Evolutionary conservation across 371 early-diverging fungal species (phyloP).

Genomic region (Fennellomyces sp.): DNA sequence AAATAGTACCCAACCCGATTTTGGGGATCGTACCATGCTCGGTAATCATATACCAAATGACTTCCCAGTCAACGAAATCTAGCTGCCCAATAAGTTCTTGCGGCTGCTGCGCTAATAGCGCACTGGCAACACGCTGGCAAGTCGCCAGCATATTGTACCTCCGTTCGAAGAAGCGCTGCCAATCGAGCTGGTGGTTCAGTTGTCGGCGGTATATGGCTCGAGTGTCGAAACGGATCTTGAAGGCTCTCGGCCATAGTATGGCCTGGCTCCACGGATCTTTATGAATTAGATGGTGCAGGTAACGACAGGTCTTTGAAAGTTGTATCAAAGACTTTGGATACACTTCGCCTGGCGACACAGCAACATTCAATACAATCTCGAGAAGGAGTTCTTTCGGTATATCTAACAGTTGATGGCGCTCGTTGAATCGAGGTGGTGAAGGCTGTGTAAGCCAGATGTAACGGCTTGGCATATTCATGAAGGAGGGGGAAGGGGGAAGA

Average conservation of each 20-base stretch:
- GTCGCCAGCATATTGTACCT: constrained; percentile 34
- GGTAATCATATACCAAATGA: constrained; percentile 48
- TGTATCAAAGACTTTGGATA: constrained; percentile 37
- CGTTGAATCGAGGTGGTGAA: constrained; percentile 6
- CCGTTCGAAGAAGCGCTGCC: constrained; percentile 30
- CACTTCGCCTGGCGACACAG: constrained; percentile 12
- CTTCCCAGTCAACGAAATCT: constrained; percentile 39
- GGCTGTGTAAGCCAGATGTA: background rate
- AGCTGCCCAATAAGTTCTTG: constrained; percentile 19
- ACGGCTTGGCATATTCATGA: background rate
- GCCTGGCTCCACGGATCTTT: constrained; percentile 31
- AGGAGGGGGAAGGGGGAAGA: background rate
- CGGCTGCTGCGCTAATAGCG: constrained; percentile 15
- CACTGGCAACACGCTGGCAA: constrained; percentile 21
- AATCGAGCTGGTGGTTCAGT: constrained; percentile 27
- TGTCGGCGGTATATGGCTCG: constrained; percentile 41
- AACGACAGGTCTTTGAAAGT: constrained; percentile 36
- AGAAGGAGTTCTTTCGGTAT: constrained; percentile 44
- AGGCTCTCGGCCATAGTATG: constrained; percentile 41
- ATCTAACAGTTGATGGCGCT: constrained; percentile 19
- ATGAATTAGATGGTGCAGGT: constrained; percentile 39
- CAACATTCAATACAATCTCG: constrained; percentile 33
- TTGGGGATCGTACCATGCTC: constrained; percentile 40
- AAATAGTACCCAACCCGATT: background rate
- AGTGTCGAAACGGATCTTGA: constrained; percentile 42